Conservation (phyloP, 306 rosid species). For the Adenanthera pavonina region DNA sequence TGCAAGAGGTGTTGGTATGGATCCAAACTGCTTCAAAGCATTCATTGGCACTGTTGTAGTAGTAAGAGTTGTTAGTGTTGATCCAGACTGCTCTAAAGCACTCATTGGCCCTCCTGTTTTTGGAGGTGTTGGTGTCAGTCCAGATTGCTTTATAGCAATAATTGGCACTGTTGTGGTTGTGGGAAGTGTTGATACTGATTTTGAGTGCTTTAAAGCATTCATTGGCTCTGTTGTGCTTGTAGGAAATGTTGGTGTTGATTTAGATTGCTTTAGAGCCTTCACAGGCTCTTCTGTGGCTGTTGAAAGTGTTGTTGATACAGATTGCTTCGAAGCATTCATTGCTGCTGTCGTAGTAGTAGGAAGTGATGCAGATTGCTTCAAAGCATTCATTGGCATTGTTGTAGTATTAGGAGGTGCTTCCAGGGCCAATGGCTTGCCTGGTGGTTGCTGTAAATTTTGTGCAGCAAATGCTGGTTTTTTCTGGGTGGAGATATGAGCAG, state of each 20-base stretch:
- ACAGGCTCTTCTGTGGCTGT: not conserved
- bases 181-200: not conserved
- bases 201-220: not conserved
- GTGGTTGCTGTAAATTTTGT: conserved; percentile 62
- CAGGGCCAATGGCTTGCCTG: conserved; percentile 70
- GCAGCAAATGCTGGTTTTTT: conserved; percentile 70
- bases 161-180: not conserved
- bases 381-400: conserved; percentile 47
- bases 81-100: not conserved
- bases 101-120: not conserved
- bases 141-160: not conserved
- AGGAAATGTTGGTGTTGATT: conserved; percentile 4
- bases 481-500: conserved; percentile 67
- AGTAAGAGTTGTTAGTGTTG: not conserved
- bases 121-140: not conserved
- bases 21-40: not conserved
- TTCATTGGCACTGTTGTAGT: not conserved
- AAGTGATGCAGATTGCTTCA: conserved; percentile 50
- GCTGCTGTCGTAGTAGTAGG: not conserved
- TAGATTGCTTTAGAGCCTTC: not conserved
- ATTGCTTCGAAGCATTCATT: not conserved
- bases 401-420: conserved; percentile 73
- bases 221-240: not conserved
- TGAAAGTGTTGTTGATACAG: not conserved
- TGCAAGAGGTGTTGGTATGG: not conserved